Percentiles rank a stretch among this genome's conserved stretches.
Evolutionary conservation across 352 stramenopile genomes (phyloP).

Genomic region (Blastocystis hominis): DNA sequence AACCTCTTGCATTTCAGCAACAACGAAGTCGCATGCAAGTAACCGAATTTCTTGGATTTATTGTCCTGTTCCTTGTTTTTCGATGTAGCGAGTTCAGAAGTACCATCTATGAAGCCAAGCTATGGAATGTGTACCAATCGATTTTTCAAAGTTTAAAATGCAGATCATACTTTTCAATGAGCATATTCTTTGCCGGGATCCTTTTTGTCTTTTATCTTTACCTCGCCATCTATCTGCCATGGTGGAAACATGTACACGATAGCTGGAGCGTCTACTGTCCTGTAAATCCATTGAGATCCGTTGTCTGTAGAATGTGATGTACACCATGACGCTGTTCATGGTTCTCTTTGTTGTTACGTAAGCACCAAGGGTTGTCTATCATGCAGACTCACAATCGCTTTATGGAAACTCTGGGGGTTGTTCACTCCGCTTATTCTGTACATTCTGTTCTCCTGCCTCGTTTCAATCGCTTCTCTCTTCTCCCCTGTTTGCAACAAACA

Average conservation of each 20-base stretch:
- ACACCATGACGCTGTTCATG: conserved; percentile 5
- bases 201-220: background rate
- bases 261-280: background rate
- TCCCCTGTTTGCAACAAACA: background rate
- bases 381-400: background rate
- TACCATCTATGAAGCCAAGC: background rate
- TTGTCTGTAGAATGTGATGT: background rate
- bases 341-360: conserved; percentile 13
- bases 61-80: background rate
- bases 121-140: background rate
- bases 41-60: background rate
- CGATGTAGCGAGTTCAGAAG: background rate
- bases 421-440: background rate
- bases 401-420: background rate
- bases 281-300: background rate
- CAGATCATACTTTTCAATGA: background rate
- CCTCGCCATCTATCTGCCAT: background rate
- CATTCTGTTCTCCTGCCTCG: background rate
- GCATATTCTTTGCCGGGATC: background rate
- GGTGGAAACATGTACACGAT: background rate
- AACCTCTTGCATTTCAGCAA: background rate
- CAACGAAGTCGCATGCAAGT: background rate
- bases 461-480: background rate
- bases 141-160: background rate
- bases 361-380: background rate